Evolutionary conservation across 2,329 filamentous ascomycete genomes (phyloP), one percentile per base, ranked within the genome.

Genomic region (Cucurbitaria berberidis): DNA sequence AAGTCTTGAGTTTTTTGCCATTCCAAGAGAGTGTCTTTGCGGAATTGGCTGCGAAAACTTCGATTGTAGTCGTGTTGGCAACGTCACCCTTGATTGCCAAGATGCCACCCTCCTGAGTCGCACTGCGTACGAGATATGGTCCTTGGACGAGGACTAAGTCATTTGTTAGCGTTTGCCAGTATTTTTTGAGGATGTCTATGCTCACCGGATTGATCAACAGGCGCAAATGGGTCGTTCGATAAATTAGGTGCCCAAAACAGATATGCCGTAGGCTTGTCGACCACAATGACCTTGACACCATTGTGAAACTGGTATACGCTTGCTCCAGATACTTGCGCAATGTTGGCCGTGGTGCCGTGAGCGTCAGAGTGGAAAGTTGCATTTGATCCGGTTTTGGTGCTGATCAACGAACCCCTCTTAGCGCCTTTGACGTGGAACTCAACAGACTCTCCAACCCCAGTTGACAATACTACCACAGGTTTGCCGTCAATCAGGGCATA

Each of bases 291-390:
- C 36, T 64, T 72, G 10, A 75, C 62, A 3, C 66, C 68, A 39
- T 75, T 74, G 42, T 74, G 67, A 46, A 77, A 76, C 7, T 69
- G 53, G 13, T 75, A 53, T 0, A 77, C 70, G 3, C 55, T 73
- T 47, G 66, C 61, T 6, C 72, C 76, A n/a, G 55, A 58, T 1
- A 70, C 65, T 30, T 67, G 62, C 36, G 59, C 58, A n/a, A 76
- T 66, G 21, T 63, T 71, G 39, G 70, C 63, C 0, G 70, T 69
- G 8, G 74, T 50, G 30, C 74, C 75, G 18, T 68, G 57, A 7
- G 75, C 71, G 8, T 77, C 77, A 0, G 72, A 60, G 40, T 79
- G 69, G 49, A 83, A 77, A 3, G 75, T 72, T 16, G 81, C 72
- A 19, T 72, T 75, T 16, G 74, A 76, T 39, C 78, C 77, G 4